Evolutionary conservation across 2,329 filamentous ascomycete genomes (phyloP), one percentile per base, ranked within the genome.

Genomic region (Microcera coccophila): DNA sequence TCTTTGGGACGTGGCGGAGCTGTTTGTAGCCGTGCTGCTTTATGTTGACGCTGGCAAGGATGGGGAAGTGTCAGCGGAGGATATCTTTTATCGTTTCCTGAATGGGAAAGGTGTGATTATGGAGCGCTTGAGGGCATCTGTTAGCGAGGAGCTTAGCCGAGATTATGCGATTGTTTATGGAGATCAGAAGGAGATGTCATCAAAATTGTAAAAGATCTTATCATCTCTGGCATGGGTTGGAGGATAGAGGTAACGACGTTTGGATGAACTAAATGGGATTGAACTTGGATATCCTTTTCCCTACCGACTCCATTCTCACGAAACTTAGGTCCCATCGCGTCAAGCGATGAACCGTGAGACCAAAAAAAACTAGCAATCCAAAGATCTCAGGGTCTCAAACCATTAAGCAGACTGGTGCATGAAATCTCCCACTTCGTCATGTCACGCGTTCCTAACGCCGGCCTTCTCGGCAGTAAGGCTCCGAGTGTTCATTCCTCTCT

Each of bases 21-120:
- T 73, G 7, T 42, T 74, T 19, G 67, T 72, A 16, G 66, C 63
- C 8, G 55, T 67, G n/a, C 50, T 78, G 36, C 60, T 74, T 28
- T 54, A 66, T 31, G 61, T 70, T 1, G 72, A 75, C 44, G 63
- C 64, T 2, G 44, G 54, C 4, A 63, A 57, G 26, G 64, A 70
- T 37, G 62, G 62, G 3, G 64, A 69, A 5, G 39, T 44, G 2
- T 65, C 66, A 4, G 60, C 66, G 0, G 54, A 55, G 14, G 68
- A 70, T 15, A 68, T 76, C 41, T 64, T 69, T 35, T 41, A 45
- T 12, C 58, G 72, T 3, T 75, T 69, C 41, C 42, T 74, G 19
- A 55, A 61, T 38, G 47, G 46, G 18, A 64, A 56, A 39, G 49
- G 49, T 9, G 34, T 51, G 4, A 21, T 47, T 14, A 42, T 45